These are phyloP conservation scores for Pharnaceum exiguum DNA, from an alignment of 148 eudicot species.

Conservation along the genomic window DNA sequence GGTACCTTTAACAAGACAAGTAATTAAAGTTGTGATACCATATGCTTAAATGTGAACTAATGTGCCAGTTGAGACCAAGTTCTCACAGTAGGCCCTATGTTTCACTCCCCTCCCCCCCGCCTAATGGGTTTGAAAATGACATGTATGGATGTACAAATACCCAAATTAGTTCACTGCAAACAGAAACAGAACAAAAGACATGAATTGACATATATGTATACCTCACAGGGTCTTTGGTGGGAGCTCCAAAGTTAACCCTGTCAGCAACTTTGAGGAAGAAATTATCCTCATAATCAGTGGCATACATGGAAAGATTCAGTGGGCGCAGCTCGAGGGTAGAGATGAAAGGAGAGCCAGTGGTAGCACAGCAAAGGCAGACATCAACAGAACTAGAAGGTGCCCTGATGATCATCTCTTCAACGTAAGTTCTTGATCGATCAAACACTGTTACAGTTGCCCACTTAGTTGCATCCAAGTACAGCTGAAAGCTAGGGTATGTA, in stretches of 20 bases:
- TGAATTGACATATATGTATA: constrained; percentile 13
- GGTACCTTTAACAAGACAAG: constrained; percentile 61
- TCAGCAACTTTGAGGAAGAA: constrained; percentile 81
- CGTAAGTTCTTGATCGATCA: constrained; percentile 56
- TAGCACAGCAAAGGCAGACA: constrained; percentile 90
- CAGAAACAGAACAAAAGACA: too few species aligned
- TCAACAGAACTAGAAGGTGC: constrained; percentile 68
- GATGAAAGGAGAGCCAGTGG: constrained; percentile 81
- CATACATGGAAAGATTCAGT: constrained; percentile 86
- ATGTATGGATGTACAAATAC: too few species aligned
- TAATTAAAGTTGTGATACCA: not conserved
- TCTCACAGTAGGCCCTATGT: too few species aligned
- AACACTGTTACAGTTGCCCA: constrained; percentile 75
- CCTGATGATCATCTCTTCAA: constrained; percentile 80
- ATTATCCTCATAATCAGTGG: constrained; percentile 82
- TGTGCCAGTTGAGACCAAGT: too few species aligned
- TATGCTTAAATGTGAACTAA: not conserved
- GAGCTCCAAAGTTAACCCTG: constrained; percentile 87
- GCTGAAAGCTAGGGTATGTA: constrained; percentile 73
- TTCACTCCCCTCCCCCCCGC: too few species aligned
- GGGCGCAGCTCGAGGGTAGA: constrained; percentile 88
- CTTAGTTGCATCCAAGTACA: constrained; percentile 87
- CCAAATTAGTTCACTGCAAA: too few species aligned
- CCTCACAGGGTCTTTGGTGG: constrained; percentile 59
- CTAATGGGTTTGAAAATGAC: too few species aligned